phyloP scores from a whole-genome alignment of 1,284 basidiomycete genomes.

The Polyporus tsugae region DNA sequence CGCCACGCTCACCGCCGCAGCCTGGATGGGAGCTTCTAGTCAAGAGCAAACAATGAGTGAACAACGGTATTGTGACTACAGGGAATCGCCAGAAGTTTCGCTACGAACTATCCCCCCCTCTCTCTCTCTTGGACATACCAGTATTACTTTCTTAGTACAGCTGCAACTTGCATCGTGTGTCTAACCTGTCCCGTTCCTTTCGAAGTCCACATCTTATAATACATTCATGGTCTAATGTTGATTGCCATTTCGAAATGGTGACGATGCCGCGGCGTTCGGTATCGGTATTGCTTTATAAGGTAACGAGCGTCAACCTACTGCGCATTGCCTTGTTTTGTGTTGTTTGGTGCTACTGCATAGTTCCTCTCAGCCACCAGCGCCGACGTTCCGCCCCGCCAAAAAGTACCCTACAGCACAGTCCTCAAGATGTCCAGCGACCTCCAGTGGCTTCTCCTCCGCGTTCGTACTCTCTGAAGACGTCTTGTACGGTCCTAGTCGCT shows the following conservation, averaged over 20 bases:
- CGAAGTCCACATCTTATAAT: not conserved
- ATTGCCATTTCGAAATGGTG: not conserved
- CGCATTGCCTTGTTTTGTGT: conserved; percentile 22
- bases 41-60: not conserved
- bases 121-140: not conserved
- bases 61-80: not conserved
- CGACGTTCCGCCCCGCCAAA: conserved; percentile 32
- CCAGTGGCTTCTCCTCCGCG: conserved; percentile 91
- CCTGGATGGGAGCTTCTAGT: not conserved
- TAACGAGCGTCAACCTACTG: not conserved
- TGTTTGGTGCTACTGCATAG: conserved; percentile 32
- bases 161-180: not conserved
- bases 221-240: not conserved
- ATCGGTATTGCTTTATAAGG: not conserved
- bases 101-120: not conserved
- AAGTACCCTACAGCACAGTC: conserved; percentile 33
- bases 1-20: not conserved
- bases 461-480: conserved; percentile 49
- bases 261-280: not conserved
- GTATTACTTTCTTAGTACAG: not conserved
- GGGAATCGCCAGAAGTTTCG: not conserved
- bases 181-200: not conserved
- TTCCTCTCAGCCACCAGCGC: conserved; percentile 37
- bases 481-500: conserved; percentile 13
- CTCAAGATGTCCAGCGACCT: conserved; percentile 83